phyloP scores from a whole-genome alignment of 2,329 filamentous ascomycete genomes.

The Hysterium pulicare region DNA sequence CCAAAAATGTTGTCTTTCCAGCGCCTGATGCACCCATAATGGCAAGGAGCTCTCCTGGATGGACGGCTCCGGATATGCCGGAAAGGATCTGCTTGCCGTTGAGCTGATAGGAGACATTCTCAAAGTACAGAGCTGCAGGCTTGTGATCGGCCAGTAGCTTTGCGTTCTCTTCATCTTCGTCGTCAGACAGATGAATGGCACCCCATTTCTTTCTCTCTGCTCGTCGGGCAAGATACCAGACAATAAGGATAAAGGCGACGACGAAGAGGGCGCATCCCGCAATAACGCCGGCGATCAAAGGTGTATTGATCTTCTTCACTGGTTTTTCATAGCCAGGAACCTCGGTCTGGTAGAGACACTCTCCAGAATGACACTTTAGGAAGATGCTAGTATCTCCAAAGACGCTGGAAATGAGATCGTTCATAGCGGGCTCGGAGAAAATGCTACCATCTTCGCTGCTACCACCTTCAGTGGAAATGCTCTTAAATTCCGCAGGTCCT shows the following conservation, averaged over 20 bases:
- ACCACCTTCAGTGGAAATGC: slow-evolving; percentile 54
- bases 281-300: slow-evolving; percentile 90
- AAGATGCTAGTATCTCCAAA: slow-evolving; percentile 92
- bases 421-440: slow-evolving; percentile 90
- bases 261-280: slow-evolving; percentile 82
- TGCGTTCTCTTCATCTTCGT: slow-evolving; percentile 77
- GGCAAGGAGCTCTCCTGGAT: slow-evolving; percentile 90
- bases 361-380: slow-evolving; percentile 76
- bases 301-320: slow-evolving; percentile 94
- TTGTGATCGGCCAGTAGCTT: slow-evolving; percentile 91
- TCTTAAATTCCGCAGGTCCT: slow-evolving; percentile 82
- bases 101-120: slow-evolving; percentile 80
- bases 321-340: slow-evolving; percentile 86
- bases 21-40: slow-evolving; percentile 98
- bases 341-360: slow-evolving; percentile 90
- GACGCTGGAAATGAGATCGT: slow-evolving; percentile 79
- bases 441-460: slow-evolving; percentile 68
- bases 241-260: slow-evolving; percentile 75
- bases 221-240: slow-evolving; percentile 86
- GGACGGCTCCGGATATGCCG: slow-evolving; percentile 79
- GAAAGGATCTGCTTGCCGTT: slow-evolving; percentile 84
- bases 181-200: slow-evolving; percentile 73
- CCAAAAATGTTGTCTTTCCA: slow-evolving; percentile 94
- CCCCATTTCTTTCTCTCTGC: slow-evolving; percentile 60
- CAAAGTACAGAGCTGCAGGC: slow-evolving; percentile 81